phyloP scores from a whole-genome alignment of 345 rosid genomes.

The Heritiera fomes region DNA sequence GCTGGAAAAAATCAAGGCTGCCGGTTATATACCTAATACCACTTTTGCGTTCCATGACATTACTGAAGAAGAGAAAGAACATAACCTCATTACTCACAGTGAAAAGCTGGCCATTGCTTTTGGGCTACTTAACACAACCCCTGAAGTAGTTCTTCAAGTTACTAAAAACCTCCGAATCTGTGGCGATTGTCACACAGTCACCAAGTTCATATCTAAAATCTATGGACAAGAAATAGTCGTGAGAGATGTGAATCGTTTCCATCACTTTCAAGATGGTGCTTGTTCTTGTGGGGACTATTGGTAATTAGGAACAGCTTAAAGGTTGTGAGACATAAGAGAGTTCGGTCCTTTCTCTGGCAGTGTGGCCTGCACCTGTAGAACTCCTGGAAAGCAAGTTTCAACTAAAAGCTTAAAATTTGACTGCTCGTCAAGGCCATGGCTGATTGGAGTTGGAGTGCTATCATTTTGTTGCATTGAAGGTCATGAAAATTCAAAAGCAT shows the following conservation, averaged over 20 bases:
- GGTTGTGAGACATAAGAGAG: too few species aligned
- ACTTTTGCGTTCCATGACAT: slow-evolving; percentile 12
- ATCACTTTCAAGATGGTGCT: slow-evolving; percentile 5
- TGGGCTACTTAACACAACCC: background rate
- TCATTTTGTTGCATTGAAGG: background rate
- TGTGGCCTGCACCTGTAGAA: background rate
- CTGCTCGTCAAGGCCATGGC: background rate
- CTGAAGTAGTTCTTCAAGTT: background rate
- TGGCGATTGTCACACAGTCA: slow-evolving; percentile 16
- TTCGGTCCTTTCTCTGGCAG: background rate
- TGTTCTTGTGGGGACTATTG: slow-evolving; percentile 16
- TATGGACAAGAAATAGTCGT: slow-evolving; percentile 14
- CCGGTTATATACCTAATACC: slow-evolving; percentile 1
- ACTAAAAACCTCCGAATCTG: slow-evolving; percentile 21
- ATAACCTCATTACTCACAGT: slow-evolving; percentile 11
- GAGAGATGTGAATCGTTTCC: slow-evolving; percentile 13
- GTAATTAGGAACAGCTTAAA: background rate
- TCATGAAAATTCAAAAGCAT: background rate
- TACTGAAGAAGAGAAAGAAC: slow-evolving; percentile 14
- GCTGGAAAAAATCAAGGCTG: slow-evolving; percentile 10
- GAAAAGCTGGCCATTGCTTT: slow-evolving; percentile 15
- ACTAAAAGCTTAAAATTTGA: background rate
- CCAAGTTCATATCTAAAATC: background rate
- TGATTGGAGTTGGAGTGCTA: background rate
- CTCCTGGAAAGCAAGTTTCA: background rate